phyloP scores from a whole-genome alignment of 1,284 basidiomycete species.

The Fomitopsis pinicola region DNA sequence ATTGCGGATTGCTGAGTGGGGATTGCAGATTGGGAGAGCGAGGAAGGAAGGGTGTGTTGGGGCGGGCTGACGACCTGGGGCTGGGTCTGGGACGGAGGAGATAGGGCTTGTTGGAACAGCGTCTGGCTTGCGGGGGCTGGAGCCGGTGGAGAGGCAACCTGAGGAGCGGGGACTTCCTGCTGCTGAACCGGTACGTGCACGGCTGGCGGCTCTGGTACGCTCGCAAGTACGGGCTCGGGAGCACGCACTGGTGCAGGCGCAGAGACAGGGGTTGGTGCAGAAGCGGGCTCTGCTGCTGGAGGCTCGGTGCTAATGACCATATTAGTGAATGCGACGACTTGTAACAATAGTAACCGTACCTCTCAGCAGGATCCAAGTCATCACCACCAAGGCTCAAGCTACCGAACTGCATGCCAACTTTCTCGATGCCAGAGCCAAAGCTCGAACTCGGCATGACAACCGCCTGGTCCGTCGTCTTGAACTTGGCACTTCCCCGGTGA shows the following conservation, averaged over 20 bases:
- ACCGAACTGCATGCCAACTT: constrained; percentile 81
- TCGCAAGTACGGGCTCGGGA: constrained; percentile 15
- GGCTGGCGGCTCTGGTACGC: constrained; percentile 25
- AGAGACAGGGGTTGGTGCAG: constrained; percentile 25
- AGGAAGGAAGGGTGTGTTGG: constrained; percentile 34
- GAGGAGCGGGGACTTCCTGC: constrained; percentile 16
- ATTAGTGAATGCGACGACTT: background rate
- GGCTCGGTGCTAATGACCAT: constrained; percentile 17
- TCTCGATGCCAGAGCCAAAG: constrained; percentile 60
- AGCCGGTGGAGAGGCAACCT: constrained; percentile 28
- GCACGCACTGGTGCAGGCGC: constrained; percentile 16
- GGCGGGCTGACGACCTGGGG: constrained; percentile 34
- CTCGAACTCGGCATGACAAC: constrained; percentile 66
- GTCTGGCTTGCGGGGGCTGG: constrained; percentile 25
- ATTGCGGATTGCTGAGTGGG: constrained; percentile 21
- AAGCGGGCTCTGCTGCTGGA: constrained; percentile 20
- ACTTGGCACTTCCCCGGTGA: constrained; percentile 53
- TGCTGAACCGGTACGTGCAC: constrained; percentile 13
- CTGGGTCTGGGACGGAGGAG: constrained; percentile 38
- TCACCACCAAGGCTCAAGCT: constrained; percentile 71
- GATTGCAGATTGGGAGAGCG: constrained; percentile 36
- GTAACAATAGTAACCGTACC: constrained; percentile 20
- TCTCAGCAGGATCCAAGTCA: constrained; percentile 40
- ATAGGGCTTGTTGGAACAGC: constrained; percentile 44
- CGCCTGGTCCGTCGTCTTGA: constrained; percentile 68